Evolutionary conservation across 768 basidiomycete species (phyloP), one percentile per base, ranked within the genome.

Genomic region (Panaeolus cyanescens): DNA sequence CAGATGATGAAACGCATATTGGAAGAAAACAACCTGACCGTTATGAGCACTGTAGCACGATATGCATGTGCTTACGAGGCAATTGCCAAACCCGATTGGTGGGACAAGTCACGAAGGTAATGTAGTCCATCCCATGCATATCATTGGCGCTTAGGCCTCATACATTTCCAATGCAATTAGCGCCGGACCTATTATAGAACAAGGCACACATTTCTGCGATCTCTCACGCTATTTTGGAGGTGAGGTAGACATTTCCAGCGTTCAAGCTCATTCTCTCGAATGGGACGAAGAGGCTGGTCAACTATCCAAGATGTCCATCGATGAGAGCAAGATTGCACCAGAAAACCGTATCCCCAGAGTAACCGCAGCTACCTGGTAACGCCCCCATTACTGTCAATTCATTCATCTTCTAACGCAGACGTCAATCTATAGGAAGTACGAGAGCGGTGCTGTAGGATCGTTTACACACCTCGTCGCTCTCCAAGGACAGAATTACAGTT

Each of bases 1-100:
- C 95, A 97, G 77, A 90, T 88, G 84, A 97, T 98, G 93, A 96
- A 96, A 78, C 85, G 90, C 62, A 95, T 98, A 74, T 92, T 99
- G 72, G 81, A 92, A 70, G 94, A 96, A 64, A 98, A 98, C 73
- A 85, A 93, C 70, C 83, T 99, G 61, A 91, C 90, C 20, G 95
- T 99, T 56, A 98, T 99, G 96, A 84, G 90, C 50, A 99, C 96
- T 33, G 88, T 96, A 66, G 96, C 95, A 7, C 90, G 96, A 61
- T 99, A 98, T 76, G 94, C 93, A 10, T 90, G 89, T 68, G 93
- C 92, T 37, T 96, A 94, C 68, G 85, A 91, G 72, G 75, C 84
- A 22, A 92, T 92, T 60, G 83, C 84, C 10, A 93, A 94, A 74
- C 84, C 83, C 3, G 91, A 95, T 64, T 96, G 95, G 95, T 96